Percentiles rank a stretch among this genome's conserved stretches.
Evolutionary conservation across 192 early-diverging fungal genomes (phyloP).

Genomic region (Entomortierella beljakovae): DNA sequence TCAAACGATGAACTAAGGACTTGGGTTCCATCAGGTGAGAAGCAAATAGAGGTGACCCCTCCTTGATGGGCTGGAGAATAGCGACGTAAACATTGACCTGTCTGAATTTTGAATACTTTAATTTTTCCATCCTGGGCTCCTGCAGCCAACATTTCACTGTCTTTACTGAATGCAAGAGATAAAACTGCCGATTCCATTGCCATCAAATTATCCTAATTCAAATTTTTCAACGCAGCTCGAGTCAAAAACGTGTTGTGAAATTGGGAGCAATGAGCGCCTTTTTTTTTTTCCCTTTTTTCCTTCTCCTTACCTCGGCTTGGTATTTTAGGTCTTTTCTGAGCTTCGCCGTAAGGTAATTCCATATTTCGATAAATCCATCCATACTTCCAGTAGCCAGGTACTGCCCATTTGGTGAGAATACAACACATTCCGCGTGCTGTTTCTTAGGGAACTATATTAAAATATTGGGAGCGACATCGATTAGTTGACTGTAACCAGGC

Average conservation of each 20-base stretch:
- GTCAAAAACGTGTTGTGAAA: no score
- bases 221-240: no score
- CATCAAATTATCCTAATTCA: conserved; percentile 83
- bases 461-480: background rate
- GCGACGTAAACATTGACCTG: conserved; percentile 76
- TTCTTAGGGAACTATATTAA: conserved; percentile 85
- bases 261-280: background rate
- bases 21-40: conserved; percentile 83
- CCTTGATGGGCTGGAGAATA: conserved; percentile 88
- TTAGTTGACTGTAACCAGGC: no score
- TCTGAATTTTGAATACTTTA: conserved; percentile 86
- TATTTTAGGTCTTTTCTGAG: conserved; percentile 89
- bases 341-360: conserved; percentile 94
- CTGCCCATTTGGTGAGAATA: conserved; percentile 88
- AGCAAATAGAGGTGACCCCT: conserved; percentile 83
- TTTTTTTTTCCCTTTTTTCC: background rate
- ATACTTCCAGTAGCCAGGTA: conserved; percentile 87
- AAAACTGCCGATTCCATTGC: conserved; percentile 90
- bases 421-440: conserved; percentile 78
- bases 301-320: conserved; percentile 78
- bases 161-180: conserved; percentile 79
- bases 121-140: conserved; percentile 89
- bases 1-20: conserved; percentile 88
- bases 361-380: conserved; percentile 97
- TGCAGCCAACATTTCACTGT: conserved; percentile 85